Percentiles rank a stretch among this genome's conserved stretches.
phyloP scores from a whole-genome alignment of 2,329 filamentous ascomycete species.

The Ceratocystiopsis minuta region DNA sequence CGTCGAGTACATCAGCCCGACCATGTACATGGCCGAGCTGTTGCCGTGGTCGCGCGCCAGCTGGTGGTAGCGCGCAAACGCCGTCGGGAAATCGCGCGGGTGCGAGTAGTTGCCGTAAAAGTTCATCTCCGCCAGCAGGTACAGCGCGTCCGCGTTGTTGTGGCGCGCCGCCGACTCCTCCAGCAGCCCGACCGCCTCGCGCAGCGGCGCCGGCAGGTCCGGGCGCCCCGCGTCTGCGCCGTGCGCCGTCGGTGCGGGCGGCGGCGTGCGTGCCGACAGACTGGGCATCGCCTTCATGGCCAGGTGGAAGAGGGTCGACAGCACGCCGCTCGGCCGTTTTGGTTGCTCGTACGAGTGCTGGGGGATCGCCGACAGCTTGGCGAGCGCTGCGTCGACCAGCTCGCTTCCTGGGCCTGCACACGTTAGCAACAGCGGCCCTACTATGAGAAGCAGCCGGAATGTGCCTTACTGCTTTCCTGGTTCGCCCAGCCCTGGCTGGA shows the following conservation, averaged over 20 bases:
- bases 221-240: constrained; percentile 14
- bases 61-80: constrained; percentile 65
- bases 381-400: constrained; percentile 32
- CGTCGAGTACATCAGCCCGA: constrained; percentile 89
- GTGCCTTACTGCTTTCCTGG: constrained; percentile 3
- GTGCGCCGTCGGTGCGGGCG: constrained; percentile 8
- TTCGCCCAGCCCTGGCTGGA: constrained; percentile 1
- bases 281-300: constrained; percentile 31
- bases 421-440: no score
- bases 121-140: constrained; percentile 80
- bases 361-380: constrained; percentile 31
- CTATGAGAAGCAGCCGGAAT: no score
- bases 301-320: constrained; percentile 26
- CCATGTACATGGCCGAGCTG: constrained; percentile 84
- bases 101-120: constrained; percentile 91
- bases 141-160: constrained; percentile 69
- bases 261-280: constrained; percentile 28
- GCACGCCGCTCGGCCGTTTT: constrained; percentile 24
- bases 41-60: constrained; percentile 67
- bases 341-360: constrained; percentile 24
- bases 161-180: constrained; percentile 32
- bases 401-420: constrained; percentile 26
- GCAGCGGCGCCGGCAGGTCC: constrained; percentile 23
- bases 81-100: constrained; percentile 60
- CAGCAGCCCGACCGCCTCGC: constrained; percentile 33